Evolutionary conservation across 176 grass and related monocot species (phyloP).

Genomic region (Bolboschoenus planiculmis): DNA sequence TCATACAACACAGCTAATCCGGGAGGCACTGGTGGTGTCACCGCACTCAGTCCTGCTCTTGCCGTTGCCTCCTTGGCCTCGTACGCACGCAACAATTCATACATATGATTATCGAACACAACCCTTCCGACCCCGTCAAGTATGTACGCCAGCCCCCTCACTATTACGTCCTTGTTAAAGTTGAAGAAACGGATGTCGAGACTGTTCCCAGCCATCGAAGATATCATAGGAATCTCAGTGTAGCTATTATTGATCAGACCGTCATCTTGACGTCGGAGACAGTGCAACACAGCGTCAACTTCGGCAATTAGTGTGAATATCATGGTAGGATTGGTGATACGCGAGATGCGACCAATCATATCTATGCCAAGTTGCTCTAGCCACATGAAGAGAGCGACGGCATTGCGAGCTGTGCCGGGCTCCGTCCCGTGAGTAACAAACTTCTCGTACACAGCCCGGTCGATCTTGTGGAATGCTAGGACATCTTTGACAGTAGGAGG

Average conservation of each 20-base stretch:
- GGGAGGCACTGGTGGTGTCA: neutral
- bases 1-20: constrained; percentile 17
- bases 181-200: constrained; percentile 42
- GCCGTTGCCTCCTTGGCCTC: neutral
- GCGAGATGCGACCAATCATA: neutral
- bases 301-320: constrained; percentile 16
- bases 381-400: constrained; percentile 43
- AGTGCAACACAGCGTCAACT: constrained; percentile 30
- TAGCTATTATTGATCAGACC: neutral
- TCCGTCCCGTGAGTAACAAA: constrained; percentile 1
- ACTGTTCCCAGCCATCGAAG: neutral
- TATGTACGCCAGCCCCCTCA: constrained; percentile 18
- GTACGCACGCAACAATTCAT: neutral
- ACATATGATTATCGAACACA: constrained; percentile 45
- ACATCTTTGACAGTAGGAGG: constrained; percentile 34
- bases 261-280: constrained; percentile 20
- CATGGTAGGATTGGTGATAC: neutral
- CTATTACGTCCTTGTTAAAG: constrained; percentile 32
- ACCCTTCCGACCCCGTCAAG: constrained; percentile 33
- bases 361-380: constrained; percentile 28
- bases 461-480: constrained; percentile 25
- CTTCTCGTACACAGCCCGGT: constrained; percentile 30
- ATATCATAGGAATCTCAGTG: constrained; percentile 32
- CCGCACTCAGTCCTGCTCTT: neutral
- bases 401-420: constrained; percentile 32